These are phyloP conservation scores for Cytospora leucostoma DNA, from an alignment of 2,329 filamentous ascomycete genomes.

Conservation along the genomic window DNA sequence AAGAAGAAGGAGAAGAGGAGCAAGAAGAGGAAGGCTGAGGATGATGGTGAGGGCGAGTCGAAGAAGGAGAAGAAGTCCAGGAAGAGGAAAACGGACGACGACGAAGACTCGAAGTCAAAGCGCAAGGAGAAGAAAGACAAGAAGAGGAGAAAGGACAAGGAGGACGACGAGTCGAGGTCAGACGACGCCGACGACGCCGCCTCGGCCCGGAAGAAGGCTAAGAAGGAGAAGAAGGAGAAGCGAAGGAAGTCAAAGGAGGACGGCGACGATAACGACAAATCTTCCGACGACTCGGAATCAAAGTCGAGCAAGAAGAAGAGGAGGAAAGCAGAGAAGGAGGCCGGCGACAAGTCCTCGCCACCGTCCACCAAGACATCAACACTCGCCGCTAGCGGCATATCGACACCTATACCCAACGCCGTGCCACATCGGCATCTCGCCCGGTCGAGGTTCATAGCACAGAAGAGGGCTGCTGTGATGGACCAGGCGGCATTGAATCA, in stretches of 20 bases:
- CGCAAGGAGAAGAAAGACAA: conserved; percentile 51
- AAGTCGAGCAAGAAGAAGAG: conserved; percentile 31
- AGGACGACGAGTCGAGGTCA: conserved; percentile 33
- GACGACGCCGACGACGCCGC: conserved; percentile 31
- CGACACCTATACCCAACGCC: conserved; percentile 32
- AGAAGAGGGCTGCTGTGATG: conserved; percentile 81
- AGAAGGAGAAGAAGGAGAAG: conserved; percentile 31
- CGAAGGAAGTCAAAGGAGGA: conserved; percentile 42
- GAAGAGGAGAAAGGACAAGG: conserved; percentile 44
- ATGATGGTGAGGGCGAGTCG: conserved; percentile 32
- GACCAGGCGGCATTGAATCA: conserved; percentile 84
- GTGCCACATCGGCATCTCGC: conserved; percentile 69
- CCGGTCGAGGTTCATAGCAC: conserved; percentile 79
- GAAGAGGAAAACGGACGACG: conserved; percentile 51
- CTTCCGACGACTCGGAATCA: conserved; percentile 20
- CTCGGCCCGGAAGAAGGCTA: conserved; percentile 33
- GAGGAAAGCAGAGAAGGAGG: conserved; percentile 29
- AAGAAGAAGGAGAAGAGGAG: conserved; percentile 30
- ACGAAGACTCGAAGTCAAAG: conserved; percentile 44
- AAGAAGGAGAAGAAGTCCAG: conserved; percentile 51
- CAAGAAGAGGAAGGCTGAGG: conserved; percentile 35
- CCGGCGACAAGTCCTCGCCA: conserved; percentile 40
- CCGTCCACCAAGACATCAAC: conserved; percentile 44
- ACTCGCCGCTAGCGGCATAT: conserved; percentile 43
- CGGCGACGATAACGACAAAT: conserved; percentile 36